Base-by-base conservation (phyloP, 1,284 basidiomycete species). In the Cerioporus squamosus region DNA sequence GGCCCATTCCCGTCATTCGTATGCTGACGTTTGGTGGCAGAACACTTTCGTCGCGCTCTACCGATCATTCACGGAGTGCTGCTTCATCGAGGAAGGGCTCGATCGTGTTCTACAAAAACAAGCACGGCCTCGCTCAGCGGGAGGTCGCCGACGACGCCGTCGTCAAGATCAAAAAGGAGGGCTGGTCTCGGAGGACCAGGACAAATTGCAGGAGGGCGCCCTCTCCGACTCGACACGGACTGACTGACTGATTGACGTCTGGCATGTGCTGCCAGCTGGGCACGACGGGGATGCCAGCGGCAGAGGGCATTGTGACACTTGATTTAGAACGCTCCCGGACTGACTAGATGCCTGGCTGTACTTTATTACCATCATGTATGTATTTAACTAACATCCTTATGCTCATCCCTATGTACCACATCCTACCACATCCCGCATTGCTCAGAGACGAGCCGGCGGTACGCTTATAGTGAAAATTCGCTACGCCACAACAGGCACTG, bases 31-130 rank as follows among this genome's bases (percentile, higher is more conserved):
- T 49, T 10, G 6, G 15, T 44, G 39, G 40, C 65, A 73, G 72
- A 68, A 71, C 63, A 66, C 68, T 31, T 71, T 74, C 65, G 69
- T 70, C 49, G 73, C 73, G 9, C 66, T 75, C 31, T 75, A 72
- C 64, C 70, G 73, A 26, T 74, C 74, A 15, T 75, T 75, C 65
- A 76, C 75, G 26, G 70, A 80, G 50, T 79, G 72, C 64, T 44
- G 75, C 69, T 91, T 88, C 76, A 82, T 93, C 57, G 90, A 93
- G 69, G 87, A 91, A 87, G 61, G 89, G 87, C 50, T 83, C 87
- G 57, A 81, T 93, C 65, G 81, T 88, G 20, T 93, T 94, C 75
- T 93, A 86, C 80, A 88, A 88, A 75, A 87, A 93, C 72, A 78
- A 77, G 47, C 65, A 81, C 23, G 91, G 91, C 15, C 53, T 67